These are phyloP conservation scores for Nicotiana sylvestris DNA, from an alignment of 257 asterid species.

Conservation along the genomic window DNA sequence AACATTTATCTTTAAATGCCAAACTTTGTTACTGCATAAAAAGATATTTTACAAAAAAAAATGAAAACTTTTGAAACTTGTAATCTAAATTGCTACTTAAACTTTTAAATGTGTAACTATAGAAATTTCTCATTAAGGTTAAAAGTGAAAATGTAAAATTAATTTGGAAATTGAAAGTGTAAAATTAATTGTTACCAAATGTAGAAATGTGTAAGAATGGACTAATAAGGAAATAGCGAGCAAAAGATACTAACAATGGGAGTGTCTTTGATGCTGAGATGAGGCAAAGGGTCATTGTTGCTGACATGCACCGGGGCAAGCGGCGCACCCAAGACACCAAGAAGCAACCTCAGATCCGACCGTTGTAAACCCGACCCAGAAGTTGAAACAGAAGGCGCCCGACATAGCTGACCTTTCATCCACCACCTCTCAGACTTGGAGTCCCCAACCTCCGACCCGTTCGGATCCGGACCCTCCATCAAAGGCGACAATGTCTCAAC, in stretches of 20 bases:
- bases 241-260: conserved; percentile 25
- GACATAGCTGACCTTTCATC: conserved; percentile 44
- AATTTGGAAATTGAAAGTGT: too few species aligned
- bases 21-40: background rate
- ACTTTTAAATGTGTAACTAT: too few species aligned
- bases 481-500: conserved; percentile 53
- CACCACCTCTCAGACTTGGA: conserved; percentile 50
- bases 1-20: background rate
- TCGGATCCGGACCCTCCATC: conserved; percentile 67
- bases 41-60: too few species aligned
- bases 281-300: conserved; percentile 46
- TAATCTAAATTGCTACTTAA: too few species aligned
- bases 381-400: conserved; percentile 28
- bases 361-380: conserved; percentile 48
- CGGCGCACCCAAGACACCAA: conserved; percentile 79
- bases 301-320: conserved; percentile 80
- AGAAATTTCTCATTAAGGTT: too few species aligned
- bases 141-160: too few species aligned
- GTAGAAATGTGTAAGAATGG: too few species aligned
- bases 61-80: too few species aligned
- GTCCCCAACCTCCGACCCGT: conserved; percentile 42
- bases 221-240: background rate
- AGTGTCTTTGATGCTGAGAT: conserved; percentile 28
- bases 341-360: conserved; percentile 78
- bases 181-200: too few species aligned